phyloP scores from a whole-genome alignment of 768 basidiomycete species.

The Heimioporus sp. region DNA sequence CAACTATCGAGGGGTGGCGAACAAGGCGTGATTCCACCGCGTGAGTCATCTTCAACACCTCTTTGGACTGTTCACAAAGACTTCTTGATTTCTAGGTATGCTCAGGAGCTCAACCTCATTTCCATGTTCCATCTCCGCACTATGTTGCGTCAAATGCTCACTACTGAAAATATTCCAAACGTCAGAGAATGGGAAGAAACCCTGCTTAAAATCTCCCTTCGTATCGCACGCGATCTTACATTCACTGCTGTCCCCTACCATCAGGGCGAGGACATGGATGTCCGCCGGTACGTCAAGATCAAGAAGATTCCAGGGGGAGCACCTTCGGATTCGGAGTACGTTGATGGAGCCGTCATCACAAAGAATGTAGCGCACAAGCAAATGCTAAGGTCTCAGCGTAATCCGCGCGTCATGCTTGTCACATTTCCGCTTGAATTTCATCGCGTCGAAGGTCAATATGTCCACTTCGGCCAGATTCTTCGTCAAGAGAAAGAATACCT shows the following conservation, averaged over 20 bases:
- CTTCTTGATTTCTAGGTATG: constrained; percentile 49
- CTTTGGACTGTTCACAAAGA: constrained; percentile 3
- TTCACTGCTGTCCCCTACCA: constrained; percentile 69
- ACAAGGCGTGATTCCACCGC: constrained; percentile 87
- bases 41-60: constrained; percentile 44
- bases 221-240: constrained; percentile 82
- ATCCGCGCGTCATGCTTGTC: constrained; percentile 94
- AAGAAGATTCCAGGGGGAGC: constrained; percentile 96
- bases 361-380: constrained; percentile 97
- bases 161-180: constrained; percentile 78
- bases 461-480: constrained; percentile 87
- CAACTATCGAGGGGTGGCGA: constrained; percentile 73
- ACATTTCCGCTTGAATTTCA: constrained; percentile 95
- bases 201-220: constrained; percentile 76
- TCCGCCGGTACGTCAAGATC: constrained; percentile 93
- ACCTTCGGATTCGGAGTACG: constrained; percentile 93
- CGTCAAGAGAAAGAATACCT: constrained; percentile 94
- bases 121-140: constrained; percentile 88
- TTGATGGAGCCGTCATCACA: constrained; percentile 94
- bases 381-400: constrained; percentile 79
- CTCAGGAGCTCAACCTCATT: constrained; percentile 77
- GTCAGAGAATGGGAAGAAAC: constrained; percentile 86
- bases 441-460: constrained; percentile 88
- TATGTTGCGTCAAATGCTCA: constrained; percentile 90
- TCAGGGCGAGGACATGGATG: constrained; percentile 92